Conservation (phyloP, 1,139 yeast species). For the Taphrina confusa region DNA sequence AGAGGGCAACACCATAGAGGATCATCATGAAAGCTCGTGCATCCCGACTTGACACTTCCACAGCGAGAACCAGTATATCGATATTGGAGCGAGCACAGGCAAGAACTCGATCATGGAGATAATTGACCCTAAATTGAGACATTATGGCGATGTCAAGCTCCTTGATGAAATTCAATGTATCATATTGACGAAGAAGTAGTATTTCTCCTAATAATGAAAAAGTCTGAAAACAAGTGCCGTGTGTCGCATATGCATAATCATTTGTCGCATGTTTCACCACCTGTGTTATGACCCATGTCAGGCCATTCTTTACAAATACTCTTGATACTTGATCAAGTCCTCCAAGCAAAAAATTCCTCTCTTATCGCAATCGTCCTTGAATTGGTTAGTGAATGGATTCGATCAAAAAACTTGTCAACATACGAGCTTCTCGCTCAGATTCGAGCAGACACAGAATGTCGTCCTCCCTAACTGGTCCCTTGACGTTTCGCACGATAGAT, state of each 20-base stretch:
- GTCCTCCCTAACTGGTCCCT: conserved; percentile 98
- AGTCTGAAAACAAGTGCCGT: neutral
- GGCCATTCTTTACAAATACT: conserved; percentile 5
- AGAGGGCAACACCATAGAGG: no score
- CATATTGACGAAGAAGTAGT: neutral
- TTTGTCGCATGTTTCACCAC: conserved; percentile 2
- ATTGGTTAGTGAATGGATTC: neutral
- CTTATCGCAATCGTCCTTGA: conserved; percentile 25
- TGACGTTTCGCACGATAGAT: conserved; percentile 99
- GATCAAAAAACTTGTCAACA: neutral
- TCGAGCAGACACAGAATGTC: conserved; percentile 99
- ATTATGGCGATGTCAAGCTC: no score
- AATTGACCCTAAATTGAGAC: no score
- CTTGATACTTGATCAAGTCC: neutral
- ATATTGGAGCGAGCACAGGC: no score
- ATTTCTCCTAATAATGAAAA: conserved; percentile 5
- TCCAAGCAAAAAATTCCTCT: neutral
- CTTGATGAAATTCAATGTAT: no score
- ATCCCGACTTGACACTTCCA: no score
- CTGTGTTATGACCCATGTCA: conserved; percentile 11
- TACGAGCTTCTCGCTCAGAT: conserved; percentile 99
- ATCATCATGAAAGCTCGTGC: no score
- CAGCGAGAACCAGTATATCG: no score
- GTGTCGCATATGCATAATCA: conserved; percentile 8
- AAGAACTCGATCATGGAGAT: no score